phyloP scores from a whole-genome alignment of 192 early-diverging fungal genomes.

The Backusella morwellensis region DNA sequence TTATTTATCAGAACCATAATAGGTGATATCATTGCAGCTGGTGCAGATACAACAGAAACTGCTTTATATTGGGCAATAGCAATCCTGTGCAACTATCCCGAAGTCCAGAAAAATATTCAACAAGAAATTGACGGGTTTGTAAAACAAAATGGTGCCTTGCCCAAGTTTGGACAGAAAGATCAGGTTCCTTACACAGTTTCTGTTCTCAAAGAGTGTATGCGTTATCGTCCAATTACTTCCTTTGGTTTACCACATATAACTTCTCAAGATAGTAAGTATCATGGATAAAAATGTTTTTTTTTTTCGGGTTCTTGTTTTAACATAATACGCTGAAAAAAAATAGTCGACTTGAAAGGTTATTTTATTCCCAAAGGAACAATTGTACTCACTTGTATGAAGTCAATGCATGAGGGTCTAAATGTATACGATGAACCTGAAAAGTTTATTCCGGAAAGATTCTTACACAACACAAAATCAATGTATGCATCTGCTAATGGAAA shows the following conservation, averaged over 20 bases:
- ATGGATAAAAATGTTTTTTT: neutral
- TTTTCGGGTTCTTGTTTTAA: neutral
- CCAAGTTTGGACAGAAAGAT: neutral
- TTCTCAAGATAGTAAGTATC: conserved; percentile 5
- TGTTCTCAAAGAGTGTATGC: conserved; percentile 9
- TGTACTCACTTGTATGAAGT: neutral
- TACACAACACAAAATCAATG: neutral
- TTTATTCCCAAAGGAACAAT: neutral
- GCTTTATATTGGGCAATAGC: conserved; percentile 6
- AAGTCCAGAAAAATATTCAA: neutral
- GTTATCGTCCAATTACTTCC: neutral
- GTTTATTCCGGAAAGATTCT: neutral
- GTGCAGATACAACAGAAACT: conserved; percentile 7
- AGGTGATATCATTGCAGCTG: conserved; percentile 5
- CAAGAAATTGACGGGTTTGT: conserved; percentile 3
- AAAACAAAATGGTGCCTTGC: neutral
- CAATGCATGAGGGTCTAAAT: neutral
- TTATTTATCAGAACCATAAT: neutral
- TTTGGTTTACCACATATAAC: conserved; percentile 7
- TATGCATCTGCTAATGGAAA: neutral
- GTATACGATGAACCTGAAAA: conserved; percentile 10
- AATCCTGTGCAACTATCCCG: neutral
- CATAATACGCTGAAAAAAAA: neutral
- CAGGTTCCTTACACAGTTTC: neutral
- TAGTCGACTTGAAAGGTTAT: neutral